Evolutionary conservation across 2,329 filamentous ascomycete genomes (phyloP).

Genomic region (Colletotrichum higginsianum): DNA sequence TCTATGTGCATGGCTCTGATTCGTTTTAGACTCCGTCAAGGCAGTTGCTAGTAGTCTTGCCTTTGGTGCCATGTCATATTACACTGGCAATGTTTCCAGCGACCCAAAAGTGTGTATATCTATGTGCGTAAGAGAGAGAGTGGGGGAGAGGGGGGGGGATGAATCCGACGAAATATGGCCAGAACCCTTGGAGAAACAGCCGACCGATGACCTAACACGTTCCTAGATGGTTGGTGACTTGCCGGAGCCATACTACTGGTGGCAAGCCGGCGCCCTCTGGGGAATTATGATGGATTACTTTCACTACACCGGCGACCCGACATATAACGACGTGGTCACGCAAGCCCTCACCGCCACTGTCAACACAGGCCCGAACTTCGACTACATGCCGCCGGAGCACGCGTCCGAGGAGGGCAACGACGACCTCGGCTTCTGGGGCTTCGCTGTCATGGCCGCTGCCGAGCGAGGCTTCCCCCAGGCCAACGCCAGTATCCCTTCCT

Average conservation of each 20-base stretch:
- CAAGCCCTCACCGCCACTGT: constrained; percentile 70
- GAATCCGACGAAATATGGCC: too few species aligned
- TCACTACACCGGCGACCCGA: constrained; percentile 74
- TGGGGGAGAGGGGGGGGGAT: too few species aligned
- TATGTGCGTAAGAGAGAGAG: too few species aligned
- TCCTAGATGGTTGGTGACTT: constrained; percentile 72
- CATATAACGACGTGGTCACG: constrained; percentile 72
- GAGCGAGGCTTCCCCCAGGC: constrained; percentile 78
- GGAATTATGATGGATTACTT: constrained; percentile 80
- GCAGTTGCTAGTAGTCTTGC: constrained; percentile 73
- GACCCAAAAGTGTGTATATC: constrained; percentile 57
- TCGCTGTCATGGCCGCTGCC: constrained; percentile 76
- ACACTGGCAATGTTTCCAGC: constrained; percentile 73
- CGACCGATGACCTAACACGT: constrained; percentile 11
- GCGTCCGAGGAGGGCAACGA: constrained; percentile 78
- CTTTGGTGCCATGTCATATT: constrained; percentile 74
- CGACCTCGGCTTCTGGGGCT: constrained; percentile 82
- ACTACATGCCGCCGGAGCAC: constrained; percentile 73
- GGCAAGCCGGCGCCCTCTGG: constrained; percentile 76
- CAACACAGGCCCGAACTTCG: constrained; percentile 69
- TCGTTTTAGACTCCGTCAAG: constrained; percentile 70
- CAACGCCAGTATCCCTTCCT: constrained; percentile 69
- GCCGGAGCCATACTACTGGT: constrained; percentile 78
- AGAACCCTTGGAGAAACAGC: background rate
- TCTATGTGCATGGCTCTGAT: constrained; percentile 24